phyloP scores from a whole-genome alignment of 352 stramenopile species.

The Phytophthora ohioensis region DNA sequence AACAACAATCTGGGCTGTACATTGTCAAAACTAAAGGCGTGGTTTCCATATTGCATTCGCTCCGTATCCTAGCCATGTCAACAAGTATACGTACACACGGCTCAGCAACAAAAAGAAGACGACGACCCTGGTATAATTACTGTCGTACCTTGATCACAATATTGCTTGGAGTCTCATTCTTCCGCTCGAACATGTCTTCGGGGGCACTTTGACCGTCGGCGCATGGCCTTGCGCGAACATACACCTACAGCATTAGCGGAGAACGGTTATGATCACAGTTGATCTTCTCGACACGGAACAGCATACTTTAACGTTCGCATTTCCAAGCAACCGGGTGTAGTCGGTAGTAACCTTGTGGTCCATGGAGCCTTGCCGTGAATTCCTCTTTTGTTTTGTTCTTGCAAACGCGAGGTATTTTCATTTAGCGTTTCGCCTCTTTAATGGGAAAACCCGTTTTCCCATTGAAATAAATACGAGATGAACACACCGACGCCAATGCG shows the following conservation, averaged over 20 bases:
- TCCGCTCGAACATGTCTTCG: conserved; percentile 88
- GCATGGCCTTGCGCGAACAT: conserved; percentile 81
- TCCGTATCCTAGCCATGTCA: conserved; percentile 65
- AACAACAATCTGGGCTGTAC: conserved; percentile 27
- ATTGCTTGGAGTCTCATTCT: conserved; percentile 78
- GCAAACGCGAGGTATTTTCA: conserved; percentile 14
- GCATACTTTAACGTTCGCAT: conserved; percentile 81
- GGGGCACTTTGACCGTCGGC: conserved; percentile 71
- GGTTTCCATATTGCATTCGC: conserved; percentile 87
- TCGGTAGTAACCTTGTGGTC: conserved; percentile 89
- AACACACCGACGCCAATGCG: conserved; percentile 35
- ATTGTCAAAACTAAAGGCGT: conserved; percentile 89
- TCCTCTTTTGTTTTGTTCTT: not conserved
- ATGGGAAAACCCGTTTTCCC: not conserved
- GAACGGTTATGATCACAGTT: too few relatives aligned
- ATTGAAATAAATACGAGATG: conserved; percentile 2
- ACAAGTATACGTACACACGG: not conserved
- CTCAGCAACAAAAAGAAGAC: not conserved
- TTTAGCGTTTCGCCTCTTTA: conserved; percentile 15
- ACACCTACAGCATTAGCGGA: conserved; percentile 48
- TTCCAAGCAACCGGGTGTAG: conserved; percentile 81
- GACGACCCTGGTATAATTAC: not conserved
- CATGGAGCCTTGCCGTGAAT: conserved; percentile 40
- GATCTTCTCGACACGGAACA: not conserved
- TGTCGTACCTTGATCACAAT: conserved; percentile 79